Conservation (phyloP, 164 flowering plant species). For the Tinospora cordifolia region DNA sequence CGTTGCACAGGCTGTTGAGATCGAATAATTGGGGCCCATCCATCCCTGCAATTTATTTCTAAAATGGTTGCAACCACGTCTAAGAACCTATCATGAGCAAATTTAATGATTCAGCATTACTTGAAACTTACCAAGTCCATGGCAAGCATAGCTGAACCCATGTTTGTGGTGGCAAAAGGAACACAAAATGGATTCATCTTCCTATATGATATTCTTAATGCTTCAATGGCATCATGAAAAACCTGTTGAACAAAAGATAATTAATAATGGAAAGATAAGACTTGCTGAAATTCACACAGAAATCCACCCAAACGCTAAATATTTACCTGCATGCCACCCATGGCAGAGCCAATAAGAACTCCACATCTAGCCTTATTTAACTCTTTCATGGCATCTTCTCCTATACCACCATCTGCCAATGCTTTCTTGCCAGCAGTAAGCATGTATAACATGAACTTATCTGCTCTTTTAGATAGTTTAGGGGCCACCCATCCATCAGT, state of each 20-base stretch:
- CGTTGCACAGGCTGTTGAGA: constrained; percentile 95
- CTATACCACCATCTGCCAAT: constrained; percentile 71
- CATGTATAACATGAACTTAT: constrained; percentile 92
- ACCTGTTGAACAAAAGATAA: constrained; percentile 39
- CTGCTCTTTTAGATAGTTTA: constrained; percentile 80
- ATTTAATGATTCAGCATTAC: too few species aligned
- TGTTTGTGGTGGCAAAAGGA: constrained; percentile 96
- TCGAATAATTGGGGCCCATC: constrained; percentile 99
- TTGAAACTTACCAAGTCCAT: constrained; percentile 74
- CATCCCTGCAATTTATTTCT: constrained; percentile 61
- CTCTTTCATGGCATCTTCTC: constrained; percentile 58
- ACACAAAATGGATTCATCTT: constrained; percentile 98
- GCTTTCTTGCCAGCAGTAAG: constrained; percentile 97
- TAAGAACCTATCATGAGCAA: background rate
- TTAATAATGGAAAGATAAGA: background rate
- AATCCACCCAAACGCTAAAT: constrained; percentile 3
- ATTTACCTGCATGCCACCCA: constrained; percentile 97
- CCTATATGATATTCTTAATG: constrained; percentile 71
- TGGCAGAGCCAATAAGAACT: constrained; percentile 88
- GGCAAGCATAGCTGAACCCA: constrained; percentile 98
- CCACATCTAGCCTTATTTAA: constrained; percentile 77
- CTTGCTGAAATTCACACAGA: background rate
- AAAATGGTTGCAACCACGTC: background rate
- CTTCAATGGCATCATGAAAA: constrained; percentile 86
- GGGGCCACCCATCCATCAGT: constrained; percentile 95